A percentile compares a stretch with the other conserved stretches of the same genome.
Evolutionary conservation across 2,329 filamentous ascomycete species (phyloP).

Genomic region (Epichloe typhina): DNA sequence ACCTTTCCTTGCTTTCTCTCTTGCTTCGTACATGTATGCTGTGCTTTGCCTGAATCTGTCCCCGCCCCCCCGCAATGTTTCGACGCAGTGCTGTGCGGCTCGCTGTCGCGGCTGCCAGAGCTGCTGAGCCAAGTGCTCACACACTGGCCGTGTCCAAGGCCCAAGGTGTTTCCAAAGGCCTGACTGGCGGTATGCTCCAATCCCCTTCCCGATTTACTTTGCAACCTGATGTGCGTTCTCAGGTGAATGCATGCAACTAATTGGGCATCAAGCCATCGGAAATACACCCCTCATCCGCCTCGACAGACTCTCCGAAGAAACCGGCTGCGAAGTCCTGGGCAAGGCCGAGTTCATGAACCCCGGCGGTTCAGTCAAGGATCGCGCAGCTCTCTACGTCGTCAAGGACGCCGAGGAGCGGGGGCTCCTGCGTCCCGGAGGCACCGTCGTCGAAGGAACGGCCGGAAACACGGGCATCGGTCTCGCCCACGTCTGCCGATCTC

Average conservation of each 20-base stretch:
- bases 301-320: conserved; percentile 76
- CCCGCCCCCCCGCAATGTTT: conserved; percentile 40
- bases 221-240: neutral
- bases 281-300: conserved; percentile 92
- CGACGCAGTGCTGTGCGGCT: conserved; percentile 56
- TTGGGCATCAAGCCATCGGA: conserved; percentile 59
- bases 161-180: conserved; percentile 63
- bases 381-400: conserved; percentile 87
- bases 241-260: neutral
- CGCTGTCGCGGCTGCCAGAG: conserved; percentile 37
- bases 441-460: conserved; percentile 91
- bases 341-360: conserved; percentile 99
- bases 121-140: conserved; percentile 38
- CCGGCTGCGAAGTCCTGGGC: conserved; percentile 85
- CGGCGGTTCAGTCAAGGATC: conserved; percentile 90
- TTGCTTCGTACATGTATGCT: neutral
- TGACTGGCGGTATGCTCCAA: conserved; percentile 58
- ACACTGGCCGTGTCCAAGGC: conserved; percentile 63
- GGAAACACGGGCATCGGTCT: conserved; percentile 97
- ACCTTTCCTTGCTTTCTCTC: neutral
- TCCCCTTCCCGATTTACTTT: neutral
- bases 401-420: conserved; percentile 85
- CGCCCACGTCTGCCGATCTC: conserved; percentile 85
- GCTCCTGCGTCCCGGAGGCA: conserved; percentile 71
- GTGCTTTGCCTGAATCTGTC: neutral